Percentiles rank a stretch among this genome's conserved stretches.
phyloP scores from a whole-genome alignment of 1,284 basidiomycete species.

The Fistulinella staudtii region DNA sequence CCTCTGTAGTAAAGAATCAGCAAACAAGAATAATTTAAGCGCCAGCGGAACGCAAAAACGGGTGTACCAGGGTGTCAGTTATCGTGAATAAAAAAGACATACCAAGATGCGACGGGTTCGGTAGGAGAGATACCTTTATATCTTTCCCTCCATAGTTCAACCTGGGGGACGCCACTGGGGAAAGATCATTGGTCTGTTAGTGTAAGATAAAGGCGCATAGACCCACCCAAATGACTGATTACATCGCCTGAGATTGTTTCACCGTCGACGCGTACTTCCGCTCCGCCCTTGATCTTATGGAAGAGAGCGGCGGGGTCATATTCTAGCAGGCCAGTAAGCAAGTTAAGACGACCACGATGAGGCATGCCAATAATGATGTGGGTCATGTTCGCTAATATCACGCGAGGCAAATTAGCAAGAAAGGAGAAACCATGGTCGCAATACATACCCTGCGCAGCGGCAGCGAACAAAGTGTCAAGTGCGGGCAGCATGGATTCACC shows the following conservation, averaged over 20 bases:
- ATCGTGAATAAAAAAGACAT: conserved; percentile 13
- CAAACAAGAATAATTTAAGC: not conserved
- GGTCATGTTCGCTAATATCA: conserved; percentile 53
- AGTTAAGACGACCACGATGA: conserved; percentile 83
- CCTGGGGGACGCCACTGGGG: conserved; percentile 55
- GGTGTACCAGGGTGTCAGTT: not conserved
- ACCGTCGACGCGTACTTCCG: conserved; percentile 62
- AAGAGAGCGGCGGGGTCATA: conserved; percentile 69
- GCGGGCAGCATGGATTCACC: conserved; percentile 90
- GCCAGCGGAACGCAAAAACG: not conserved
- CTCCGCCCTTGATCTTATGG: conserved; percentile 79
- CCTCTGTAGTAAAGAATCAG: conserved; percentile 48
- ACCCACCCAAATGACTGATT: conserved; percentile 73
- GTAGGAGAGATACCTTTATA: conserved; percentile 74
- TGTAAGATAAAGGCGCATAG: conserved; percentile 1
- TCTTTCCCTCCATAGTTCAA: conserved; percentile 49
- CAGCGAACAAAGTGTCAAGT: conserved; percentile 69
- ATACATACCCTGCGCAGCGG: conserved; percentile 57
- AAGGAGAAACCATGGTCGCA: not conserved
- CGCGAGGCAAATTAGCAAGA: conserved; percentile 2
- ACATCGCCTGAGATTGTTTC: conserved; percentile 78
- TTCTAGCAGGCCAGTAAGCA: conserved; percentile 75
- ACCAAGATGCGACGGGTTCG: conserved; percentile 88
- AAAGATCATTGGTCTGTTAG: not conserved
- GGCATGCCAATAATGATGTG: conserved; percentile 80